Evolutionary conservation across 495 filamentous ascomycete species (phyloP).

Genomic region (Podospora sp.): DNA sequence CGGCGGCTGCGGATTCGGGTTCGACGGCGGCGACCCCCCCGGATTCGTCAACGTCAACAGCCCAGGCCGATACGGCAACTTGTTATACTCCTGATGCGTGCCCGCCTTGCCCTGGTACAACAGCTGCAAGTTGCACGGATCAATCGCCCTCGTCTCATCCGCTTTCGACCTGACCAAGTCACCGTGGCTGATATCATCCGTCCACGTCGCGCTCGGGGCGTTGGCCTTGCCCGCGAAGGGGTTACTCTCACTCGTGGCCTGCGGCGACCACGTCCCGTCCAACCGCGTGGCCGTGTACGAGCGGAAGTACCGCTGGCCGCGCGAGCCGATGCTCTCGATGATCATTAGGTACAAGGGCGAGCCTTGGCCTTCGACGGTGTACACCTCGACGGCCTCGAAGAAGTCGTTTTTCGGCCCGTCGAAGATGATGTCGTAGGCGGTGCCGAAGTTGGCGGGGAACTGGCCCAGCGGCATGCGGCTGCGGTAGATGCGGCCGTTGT

Average conservation of each 20-base stretch:
- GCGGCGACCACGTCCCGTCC: constrained; percentile 55
- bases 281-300: constrained; percentile 61
- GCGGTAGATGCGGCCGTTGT: constrained; percentile 67
- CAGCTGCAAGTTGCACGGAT: constrained; percentile 61
- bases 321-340: constrained; percentile 59
- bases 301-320: constrained; percentile 62
- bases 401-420: constrained; percentile 56
- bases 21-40: neutral
- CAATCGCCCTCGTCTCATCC: constrained; percentile 60
- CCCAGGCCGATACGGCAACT: constrained; percentile 54
- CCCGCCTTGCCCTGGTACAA: constrained; percentile 58
- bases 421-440: constrained; percentile 48
- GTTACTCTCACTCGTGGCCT: constrained; percentile 52
- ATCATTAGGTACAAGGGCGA: constrained; percentile 63
- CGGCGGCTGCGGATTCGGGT: neutral
- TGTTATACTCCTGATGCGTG: constrained; percentile 41
- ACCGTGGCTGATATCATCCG: constrained; percentile 65
- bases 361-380: constrained; percentile 56
- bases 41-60: constrained; percentile 49
- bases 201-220: constrained; percentile 60
- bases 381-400: constrained; percentile 67
- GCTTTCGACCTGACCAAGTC: constrained; percentile 56
- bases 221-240: constrained; percentile 67
- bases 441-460: constrained; percentile 63
- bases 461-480: constrained; percentile 58